Evolutionary conservation across 169 alveolate species (phyloP).

Genomic region (Plasmodium cynomolgi): DNA sequence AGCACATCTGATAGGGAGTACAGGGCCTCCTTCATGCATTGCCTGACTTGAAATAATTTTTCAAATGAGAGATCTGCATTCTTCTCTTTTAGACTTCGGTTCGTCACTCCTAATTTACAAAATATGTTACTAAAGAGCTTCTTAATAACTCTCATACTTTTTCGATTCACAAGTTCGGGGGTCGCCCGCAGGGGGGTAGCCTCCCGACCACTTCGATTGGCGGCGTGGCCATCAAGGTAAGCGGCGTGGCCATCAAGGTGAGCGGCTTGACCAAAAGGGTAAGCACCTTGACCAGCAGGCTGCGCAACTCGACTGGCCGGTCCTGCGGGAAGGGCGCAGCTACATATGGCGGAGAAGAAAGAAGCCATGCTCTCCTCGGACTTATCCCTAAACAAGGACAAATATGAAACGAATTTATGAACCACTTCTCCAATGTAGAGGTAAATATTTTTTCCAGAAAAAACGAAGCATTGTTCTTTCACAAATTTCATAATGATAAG

Average conservation of each 20-base stretch:
- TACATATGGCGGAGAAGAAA: background rate
- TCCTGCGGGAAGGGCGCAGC: background rate
- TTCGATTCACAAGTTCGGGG: background rate
- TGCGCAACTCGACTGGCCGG: background rate
- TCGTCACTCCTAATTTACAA: background rate
- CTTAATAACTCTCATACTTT: background rate
- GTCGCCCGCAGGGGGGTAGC: background rate
- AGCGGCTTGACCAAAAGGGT: too few species aligned
- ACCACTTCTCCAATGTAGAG: conserved; percentile 56
- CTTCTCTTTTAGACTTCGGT: background rate
- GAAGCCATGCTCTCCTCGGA: background rate
- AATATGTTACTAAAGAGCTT: conserved; percentile 9
- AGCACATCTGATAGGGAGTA: background rate
- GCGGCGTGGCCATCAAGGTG: too few species aligned
- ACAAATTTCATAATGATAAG: background rate
- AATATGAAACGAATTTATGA: conserved; percentile 14
- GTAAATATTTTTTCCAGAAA: background rate
- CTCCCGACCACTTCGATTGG: too few species aligned
- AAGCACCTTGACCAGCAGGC: background rate
- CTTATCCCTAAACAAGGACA: conserved; percentile 33
- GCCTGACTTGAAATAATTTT: conserved; percentile 7
- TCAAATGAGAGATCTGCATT: background rate
- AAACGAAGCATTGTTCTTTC: background rate
- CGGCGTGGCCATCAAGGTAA: too few species aligned
- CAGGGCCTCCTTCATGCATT: conserved; percentile 9